Evolutionary conservation across 768 basidiomycete genomes (phyloP).

Genomic region (Psilocybe cyanescens): DNA sequence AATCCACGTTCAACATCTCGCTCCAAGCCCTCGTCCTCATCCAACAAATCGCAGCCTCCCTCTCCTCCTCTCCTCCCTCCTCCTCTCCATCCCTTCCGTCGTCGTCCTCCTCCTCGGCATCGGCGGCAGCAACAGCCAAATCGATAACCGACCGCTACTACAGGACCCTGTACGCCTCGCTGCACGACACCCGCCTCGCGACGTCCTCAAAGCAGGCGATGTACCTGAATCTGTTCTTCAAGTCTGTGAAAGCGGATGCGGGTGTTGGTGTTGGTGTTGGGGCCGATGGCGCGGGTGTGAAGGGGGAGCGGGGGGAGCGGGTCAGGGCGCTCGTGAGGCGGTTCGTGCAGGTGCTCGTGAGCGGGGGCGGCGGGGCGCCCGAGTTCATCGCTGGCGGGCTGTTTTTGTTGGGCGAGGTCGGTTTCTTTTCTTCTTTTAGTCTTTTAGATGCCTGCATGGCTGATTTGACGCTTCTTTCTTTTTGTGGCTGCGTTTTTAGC

Average conservation of each 20-base stretch:
- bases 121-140: slow-evolving; percentile 31
- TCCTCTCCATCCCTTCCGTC: slow-evolving; percentile 40
- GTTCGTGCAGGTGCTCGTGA: slow-evolving; percentile 78
- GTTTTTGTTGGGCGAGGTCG: slow-evolving; percentile 72
- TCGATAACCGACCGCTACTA: slow-evolving; percentile 70
- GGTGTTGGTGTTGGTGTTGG: slow-evolving; percentile 13
- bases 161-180: slow-evolving; percentile 86
- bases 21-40: slow-evolving; percentile 91
- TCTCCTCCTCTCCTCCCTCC: slow-evolving; percentile 42
- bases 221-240: slow-evolving; percentile 95
- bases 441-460: background rate
- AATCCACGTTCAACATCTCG: slow-evolving; percentile 95
- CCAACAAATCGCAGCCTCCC: slow-evolving; percentile 74
- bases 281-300: background rate
- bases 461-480: slow-evolving; percentile 28
- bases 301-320: slow-evolving; percentile 49
- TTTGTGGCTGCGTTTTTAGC: slow-evolving; percentile 42
- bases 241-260: slow-evolving; percentile 73
- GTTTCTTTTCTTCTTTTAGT: slow-evolving; percentile 23
- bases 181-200: slow-evolving; percentile 81
- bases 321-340: slow-evolving; percentile 82
- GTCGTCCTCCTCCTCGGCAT: slow-evolving; percentile 41
- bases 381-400: slow-evolving; percentile 91
- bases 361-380: slow-evolving; percentile 71
- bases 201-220: slow-evolving; percentile 92